Evolutionary conservation across 495 filamentous ascomycete genomes (phyloP).

Genomic region (Aspergillus biplanus): DNA sequence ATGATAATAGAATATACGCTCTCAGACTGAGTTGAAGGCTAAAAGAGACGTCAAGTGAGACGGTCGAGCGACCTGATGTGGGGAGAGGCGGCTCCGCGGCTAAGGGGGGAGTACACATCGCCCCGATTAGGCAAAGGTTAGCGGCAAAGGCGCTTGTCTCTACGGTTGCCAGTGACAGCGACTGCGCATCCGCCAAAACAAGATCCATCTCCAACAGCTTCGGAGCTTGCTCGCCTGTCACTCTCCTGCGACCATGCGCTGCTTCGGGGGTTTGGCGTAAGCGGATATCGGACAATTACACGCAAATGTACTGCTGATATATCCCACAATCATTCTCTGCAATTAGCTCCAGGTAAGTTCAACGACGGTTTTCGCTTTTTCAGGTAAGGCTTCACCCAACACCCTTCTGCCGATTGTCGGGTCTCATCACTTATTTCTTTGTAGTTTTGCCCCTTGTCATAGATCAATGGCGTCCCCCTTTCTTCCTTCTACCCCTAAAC

Average conservation of each 20-base stretch:
- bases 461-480: conserved; percentile 40
- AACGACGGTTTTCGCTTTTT: conserved; percentile 11
- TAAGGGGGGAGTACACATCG: conserved; percentile 6
- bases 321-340: conserved; percentile 1
- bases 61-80: conserved; percentile 19
- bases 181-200: conserved; percentile 25
- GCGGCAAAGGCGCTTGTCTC: conserved; percentile 28
- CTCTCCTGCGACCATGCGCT: conserved; percentile 4
- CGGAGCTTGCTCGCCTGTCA: conserved; percentile 2
- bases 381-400: conserved; percentile 23
- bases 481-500: conserved; percentile 66
- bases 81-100: conserved; percentile 14
- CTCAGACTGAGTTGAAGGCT: not conserved
- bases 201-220: conserved; percentile 8
- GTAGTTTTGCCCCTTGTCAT: conserved; percentile 8
- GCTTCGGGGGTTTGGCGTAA: not conserved
- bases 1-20: not conserved
- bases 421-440: conserved; percentile 4
- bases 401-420: not conserved
- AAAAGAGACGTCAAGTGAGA: conserved; percentile 12
- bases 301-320: conserved; percentile 10
- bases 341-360: conserved; percentile 24
- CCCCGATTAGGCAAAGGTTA: conserved; percentile 19
- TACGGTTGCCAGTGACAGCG: conserved; percentile 22
- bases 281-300: not conserved